Evolutionary conservation across 306 rosid species (phyloP), one percentile per base, ranked within the genome.

Genomic region (Sphenostylis stenocarpa): DNA sequence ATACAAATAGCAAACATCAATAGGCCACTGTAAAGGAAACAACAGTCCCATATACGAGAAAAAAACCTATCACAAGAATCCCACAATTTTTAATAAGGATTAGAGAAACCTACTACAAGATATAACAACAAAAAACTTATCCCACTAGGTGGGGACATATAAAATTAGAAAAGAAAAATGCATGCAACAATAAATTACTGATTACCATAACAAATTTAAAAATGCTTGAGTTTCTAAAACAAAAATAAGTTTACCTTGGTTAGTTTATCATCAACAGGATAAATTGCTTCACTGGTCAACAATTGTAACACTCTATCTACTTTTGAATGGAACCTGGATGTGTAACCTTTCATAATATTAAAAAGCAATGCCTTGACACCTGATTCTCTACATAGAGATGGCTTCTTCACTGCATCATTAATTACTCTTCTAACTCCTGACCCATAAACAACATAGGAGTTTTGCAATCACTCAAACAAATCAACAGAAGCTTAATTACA

Each of bases 271-370:
- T 70, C 87, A 80, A 78, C 78, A 75, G 77, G 28, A 75, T 81
- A 83, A 56, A 88, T 69, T 21, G 83, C 61, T 81, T 86, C 77
- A 9, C 82, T 84, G 51, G 89, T 84, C 88, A 92, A 75, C 48
- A 90, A 79, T 45, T 53, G 84, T 62, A 92, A 82, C 60, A 94
- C 93, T 64, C 85, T 84, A 76, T 87, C 87, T 23, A 95, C 96
- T 89, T 85, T 92, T 34, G 98, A 94, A 84, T 94, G 98, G 79
- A 94, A 86, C 83, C 90, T 90, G 39, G 90, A 86, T 51, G 96
- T 88, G 76, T 89, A 78, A 75, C 96, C 96, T 81, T 81, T 86
- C 90, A 92, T 86, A 31, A 85, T 78, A 85, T 86, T 70, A 82
- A 69, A 87, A 81, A 94, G 86, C 80, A 94, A 81, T 67, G 83